Percentiles rank a stretch among this genome's conserved stretches.
Evolutionary conservation across 1,139 yeast genomes (phyloP).

Genomic region (Blastobotrys malaysiensis): DNA sequence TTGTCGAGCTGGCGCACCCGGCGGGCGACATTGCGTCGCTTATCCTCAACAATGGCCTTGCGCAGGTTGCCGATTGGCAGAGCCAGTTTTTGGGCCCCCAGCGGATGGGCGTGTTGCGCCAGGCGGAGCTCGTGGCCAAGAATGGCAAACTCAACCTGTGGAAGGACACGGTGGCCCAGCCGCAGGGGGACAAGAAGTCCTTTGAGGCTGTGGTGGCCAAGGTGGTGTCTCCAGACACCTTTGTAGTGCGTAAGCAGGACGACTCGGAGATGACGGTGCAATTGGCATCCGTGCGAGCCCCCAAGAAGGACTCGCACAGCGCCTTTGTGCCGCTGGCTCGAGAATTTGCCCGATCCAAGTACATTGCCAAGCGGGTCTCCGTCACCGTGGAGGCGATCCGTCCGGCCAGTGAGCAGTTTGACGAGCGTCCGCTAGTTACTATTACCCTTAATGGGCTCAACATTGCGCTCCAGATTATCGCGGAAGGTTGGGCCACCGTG

Average conservation of each 20-base stretch:
- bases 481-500: conserved; percentile 71
- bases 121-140: conserved; percentile 64
- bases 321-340: conserved; percentile 60
- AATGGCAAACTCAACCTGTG: conserved; percentile 57
- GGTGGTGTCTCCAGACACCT: conserved; percentile 66
- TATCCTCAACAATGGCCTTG: conserved; percentile 64
- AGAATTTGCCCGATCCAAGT: conserved; percentile 63
- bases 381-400: conserved; percentile 61
- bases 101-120: conserved; percentile 56
- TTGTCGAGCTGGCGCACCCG: conserved; percentile 54
- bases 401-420: conserved; percentile 58
- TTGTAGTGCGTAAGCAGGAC: conserved; percentile 44
- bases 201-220: conserved; percentile 53
- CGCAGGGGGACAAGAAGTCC: conserved; percentile 35
- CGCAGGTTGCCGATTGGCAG: conserved; percentile 79
- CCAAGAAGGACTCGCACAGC: conserved; percentile 53
- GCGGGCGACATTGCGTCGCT: conserved; percentile 73
- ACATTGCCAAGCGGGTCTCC: conserved; percentile 63
- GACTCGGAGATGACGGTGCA: conserved; percentile 49
- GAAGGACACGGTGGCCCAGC: conserved; percentile 37
- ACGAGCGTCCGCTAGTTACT: conserved; percentile 61
- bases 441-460: conserved; percentile 48
- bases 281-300: conserved; percentile 68
- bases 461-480: conserved; percentile 57
- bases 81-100: conserved; percentile 63